These are phyloP conservation scores for Talaromyces proteolyticus DNA, from an alignment of 495 filamentous ascomycete genomes.

Conservation along the genomic window DNA sequence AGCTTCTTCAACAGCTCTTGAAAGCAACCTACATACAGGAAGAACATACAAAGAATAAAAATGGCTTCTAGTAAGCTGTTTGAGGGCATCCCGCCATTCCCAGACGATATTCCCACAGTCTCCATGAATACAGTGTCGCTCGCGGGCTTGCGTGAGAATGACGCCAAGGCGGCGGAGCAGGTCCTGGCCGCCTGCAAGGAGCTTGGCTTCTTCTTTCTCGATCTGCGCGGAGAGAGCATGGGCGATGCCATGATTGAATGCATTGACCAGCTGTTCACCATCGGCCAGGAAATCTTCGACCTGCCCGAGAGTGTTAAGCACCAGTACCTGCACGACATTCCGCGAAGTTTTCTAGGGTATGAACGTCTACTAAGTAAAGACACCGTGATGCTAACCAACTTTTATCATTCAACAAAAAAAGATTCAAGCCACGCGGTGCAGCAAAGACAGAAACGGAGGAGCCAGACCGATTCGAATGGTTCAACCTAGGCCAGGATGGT, in stretches of 20 bases:
- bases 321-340: slow-evolving; percentile 1
- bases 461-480: neutral
- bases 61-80: neutral
- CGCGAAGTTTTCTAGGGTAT: neutral
- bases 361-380: neutral
- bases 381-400: neutral
- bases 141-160: slow-evolving; percentile 7
- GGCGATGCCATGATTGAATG: slow-evolving; percentile 15
- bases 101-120: neutral
- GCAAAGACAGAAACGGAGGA: neutral
- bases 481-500: neutral
- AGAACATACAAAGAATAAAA: neutral
- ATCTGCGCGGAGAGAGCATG: slow-evolving; percentile 10
- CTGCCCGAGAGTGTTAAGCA: slow-evolving; percentile 7
- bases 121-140: slow-evolving; percentile 6
- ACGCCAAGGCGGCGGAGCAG: slow-evolving; percentile 7
- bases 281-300: slow-evolving; percentile 9
- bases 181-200: slow-evolving; percentile 12
- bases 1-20: neutral
- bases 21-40: neutral
- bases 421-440: neutral
- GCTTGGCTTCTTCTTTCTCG: slow-evolving; percentile 19
- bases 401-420: too few relatives aligned
- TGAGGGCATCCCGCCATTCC: neutral
- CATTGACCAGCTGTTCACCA: slow-evolving; percentile 7